Percentiles rank a stretch among this genome's conserved stretches.
Evolutionary conservation across 164 flowering plant genomes (phyloP).

Genomic region (Berberis vulgaris): DNA sequence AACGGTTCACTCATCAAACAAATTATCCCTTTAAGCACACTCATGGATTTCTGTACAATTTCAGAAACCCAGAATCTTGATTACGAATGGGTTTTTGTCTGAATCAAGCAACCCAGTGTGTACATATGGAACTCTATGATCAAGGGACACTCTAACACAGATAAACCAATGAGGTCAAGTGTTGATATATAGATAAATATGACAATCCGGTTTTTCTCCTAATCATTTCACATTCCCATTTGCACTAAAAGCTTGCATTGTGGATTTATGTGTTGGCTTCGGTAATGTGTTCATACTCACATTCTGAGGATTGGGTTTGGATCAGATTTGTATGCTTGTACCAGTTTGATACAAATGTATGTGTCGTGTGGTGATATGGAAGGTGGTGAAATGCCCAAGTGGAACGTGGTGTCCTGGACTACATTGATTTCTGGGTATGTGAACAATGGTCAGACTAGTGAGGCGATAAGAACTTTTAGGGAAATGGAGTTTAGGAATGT

Average conservation of each 20-base stretch:
- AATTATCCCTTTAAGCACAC: slow-evolving; percentile 15
- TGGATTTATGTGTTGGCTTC: neutral
- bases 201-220: slow-evolving; percentile 14
- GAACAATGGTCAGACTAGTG: slow-evolving; percentile 6
- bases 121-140: slow-evolving; percentile 27
- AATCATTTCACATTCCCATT: slow-evolving; percentile 26
- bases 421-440: slow-evolving; percentile 24
- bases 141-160: slow-evolving; percentile 11
- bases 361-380: slow-evolving; percentile 10
- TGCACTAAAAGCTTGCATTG: slow-evolving; percentile 18
- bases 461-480: slow-evolving; percentile 15
- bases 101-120: slow-evolving; percentile 13
- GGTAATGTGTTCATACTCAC: slow-evolving; percentile 22
- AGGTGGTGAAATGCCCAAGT: slow-evolving; percentile 11
- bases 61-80: slow-evolving; percentile 10
- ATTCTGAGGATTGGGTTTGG: slow-evolving; percentile 19
- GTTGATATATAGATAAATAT: slow-evolving; percentile 17
- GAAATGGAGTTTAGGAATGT: slow-evolving; percentile 11
- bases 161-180: slow-evolving; percentile 8
- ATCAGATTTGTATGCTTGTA: slow-evolving; percentile 18
- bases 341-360: slow-evolving; percentile 21
- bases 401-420: slow-evolving; percentile 28
- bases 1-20: slow-evolving; percentile 11
- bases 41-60: slow-evolving; percentile 17
- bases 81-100: slow-evolving; percentile 16